A percentile compares a stretch with the other conserved stretches of the same genome.
phyloP scores from a whole-genome alignment of 257 asterid genomes.

The Nicotiana attenuata region DNA sequence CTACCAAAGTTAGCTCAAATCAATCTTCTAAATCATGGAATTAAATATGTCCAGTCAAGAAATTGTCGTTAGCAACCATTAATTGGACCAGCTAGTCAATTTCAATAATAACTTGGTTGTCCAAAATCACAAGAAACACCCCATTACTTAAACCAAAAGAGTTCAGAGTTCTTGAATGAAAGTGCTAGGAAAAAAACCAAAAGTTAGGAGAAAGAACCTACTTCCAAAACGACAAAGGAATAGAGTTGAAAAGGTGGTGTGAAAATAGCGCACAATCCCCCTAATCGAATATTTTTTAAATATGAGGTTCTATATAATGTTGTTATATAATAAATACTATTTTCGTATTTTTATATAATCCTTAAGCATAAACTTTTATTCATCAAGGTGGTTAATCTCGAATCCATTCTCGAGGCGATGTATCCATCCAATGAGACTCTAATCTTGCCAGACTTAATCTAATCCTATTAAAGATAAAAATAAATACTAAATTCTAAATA shows the following conservation, averaged over 20 bases:
- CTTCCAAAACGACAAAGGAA: constrained; percentile 17
- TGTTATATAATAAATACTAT: no score
- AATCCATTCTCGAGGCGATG: not conserved
- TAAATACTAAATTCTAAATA: not conserved
- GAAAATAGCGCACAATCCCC: no score
- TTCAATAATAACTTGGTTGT: not conserved
- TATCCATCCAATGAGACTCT: not conserved
- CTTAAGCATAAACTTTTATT: no score
- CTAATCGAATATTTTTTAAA: no score
- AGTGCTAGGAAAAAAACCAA: not conserved
- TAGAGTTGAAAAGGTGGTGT: not conserved
- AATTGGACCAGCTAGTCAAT: not conserved
- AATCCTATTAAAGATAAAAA: not conserved
- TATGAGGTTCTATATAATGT: no score
- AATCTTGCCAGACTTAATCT: not conserved
- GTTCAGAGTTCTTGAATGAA: not conserved
- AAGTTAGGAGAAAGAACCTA: not conserved
- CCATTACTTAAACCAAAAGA: not conserved
- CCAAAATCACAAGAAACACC: not conserved
- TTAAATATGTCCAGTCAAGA: not conserved
- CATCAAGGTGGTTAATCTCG: not conserved
- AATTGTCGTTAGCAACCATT: not conserved
- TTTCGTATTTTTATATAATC: no score
- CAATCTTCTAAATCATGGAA: not conserved
- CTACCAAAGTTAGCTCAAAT: not conserved